Base-by-base conservation (phyloP, 139 green algal genomes). In the Chlorella sp. region DNA sequence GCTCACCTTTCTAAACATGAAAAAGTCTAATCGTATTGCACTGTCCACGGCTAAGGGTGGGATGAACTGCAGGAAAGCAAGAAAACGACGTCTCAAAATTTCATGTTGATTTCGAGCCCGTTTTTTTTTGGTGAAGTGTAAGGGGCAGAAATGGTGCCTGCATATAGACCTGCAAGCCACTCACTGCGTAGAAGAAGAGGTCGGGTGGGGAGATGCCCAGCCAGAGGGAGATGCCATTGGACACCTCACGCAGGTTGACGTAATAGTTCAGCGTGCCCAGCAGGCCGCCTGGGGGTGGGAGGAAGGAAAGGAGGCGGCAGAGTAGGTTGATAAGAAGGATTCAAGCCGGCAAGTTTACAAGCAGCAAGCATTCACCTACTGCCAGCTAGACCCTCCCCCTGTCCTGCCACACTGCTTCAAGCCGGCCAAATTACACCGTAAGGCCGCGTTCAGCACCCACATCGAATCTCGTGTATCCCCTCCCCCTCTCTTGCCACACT, bases 11-110 rank as follows among this genome's bases (percentile, higher is more conserved):
- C 87, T 57, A 79, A 98, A 96, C 84, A 98, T 91, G 92, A 96
- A 98, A 60, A 96, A 98, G 88, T 98, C 96, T 21, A 98, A 97
- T 24, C 91, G 87, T 5, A 95, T 91, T 24, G 92, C 92, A 16
- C 88, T 79, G 39, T 95, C 93, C 57, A 95, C 42, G 22, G 94
- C 79, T 48, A 95, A 91, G 0, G 93, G 93, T 40, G 97, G 97
- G 88, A 98, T 91, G 90, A 98, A 98, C 75, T 81, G 75, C 75
- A 39, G 26, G 48, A 57, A 9, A 57, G 9, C 48, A 57, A 57
- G 48, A n/a, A n/a, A n/a, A n/a, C n/a, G n/a, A n/a, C n/a, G n/a
- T n/a, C n/a, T n/a, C n/a, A n/a, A n/a, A n/a, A n/a, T n/a, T n/a
- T n/a, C n/a, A n/a, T n/a, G n/a, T n/a, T n/a, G n/a, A n/a, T n/a